Evolutionary conservation across 164 flowering plant genomes (phyloP).

Genomic region (Chloranthus sessilifolius): DNA sequence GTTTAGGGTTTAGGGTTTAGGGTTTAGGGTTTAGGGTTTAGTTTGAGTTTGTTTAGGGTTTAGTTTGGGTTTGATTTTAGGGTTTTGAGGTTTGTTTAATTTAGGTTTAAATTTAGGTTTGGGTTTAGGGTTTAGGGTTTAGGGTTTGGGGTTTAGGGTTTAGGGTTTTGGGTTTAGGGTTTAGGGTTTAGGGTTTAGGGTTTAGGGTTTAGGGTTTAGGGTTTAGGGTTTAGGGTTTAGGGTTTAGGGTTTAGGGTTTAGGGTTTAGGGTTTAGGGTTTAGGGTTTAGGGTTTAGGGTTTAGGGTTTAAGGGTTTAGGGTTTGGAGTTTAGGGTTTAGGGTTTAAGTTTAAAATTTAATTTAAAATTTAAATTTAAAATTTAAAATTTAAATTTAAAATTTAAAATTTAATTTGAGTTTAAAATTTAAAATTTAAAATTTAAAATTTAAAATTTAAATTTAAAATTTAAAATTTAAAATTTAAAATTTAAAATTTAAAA

Average conservation of each 20-base stretch:
- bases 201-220: slow-evolving; percentile 10
- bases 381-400: too few species aligned
- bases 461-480: too few species aligned
- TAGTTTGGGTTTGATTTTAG: slow-evolving; percentile 8
- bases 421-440: too few species aligned
- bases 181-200: slow-evolving; percentile 5
- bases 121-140: slow-evolving; percentile 12
- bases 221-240: slow-evolving; percentile 2
- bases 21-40: slow-evolving; percentile 11
- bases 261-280: slow-evolving; percentile 11
- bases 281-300: slow-evolving; percentile 8
- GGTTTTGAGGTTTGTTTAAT: slow-evolving; percentile 10
- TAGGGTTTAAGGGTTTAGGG: slow-evolving; percentile 7
- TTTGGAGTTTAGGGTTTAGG: slow-evolving; percentile 10
- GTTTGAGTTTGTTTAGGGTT: slow-evolving; percentile 15
- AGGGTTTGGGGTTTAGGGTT: slow-evolving; percentile 10
- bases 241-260: slow-evolving; percentile 10
- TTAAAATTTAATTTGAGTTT: too few species aligned
- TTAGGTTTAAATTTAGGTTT: slow-evolving; percentile 12
- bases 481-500: too few species aligned
- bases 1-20: slow-evolving; percentile 10
- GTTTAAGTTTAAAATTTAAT: too few species aligned
- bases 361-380: too few species aligned
- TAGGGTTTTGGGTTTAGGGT: slow-evolving; percentile 12
- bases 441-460: too few species aligned